Evolutionary conservation across 768 basidiomycete species (phyloP), one percentile per base, ranked within the genome.

Genomic region (Lactifluus subvellereus): DNA sequence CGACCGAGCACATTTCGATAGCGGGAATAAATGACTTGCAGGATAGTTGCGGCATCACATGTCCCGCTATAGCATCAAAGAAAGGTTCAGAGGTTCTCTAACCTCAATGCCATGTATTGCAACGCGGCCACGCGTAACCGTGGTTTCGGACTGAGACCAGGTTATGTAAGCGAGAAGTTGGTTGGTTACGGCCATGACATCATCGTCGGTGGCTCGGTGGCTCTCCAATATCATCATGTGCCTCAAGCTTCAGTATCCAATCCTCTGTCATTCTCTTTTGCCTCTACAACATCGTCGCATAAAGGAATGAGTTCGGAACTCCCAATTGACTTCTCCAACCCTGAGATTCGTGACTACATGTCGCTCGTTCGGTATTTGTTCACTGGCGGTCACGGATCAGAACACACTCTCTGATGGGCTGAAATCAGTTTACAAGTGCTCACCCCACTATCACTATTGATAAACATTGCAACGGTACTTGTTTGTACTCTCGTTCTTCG

Each of bases 371-470:
- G 89, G 77, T 81, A 42, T 2, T 16, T n/a, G 10, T n/a, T 2
- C 4, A 59, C 38, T 49, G 2, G 8, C 13, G 4, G 10, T 32
- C 11, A 4, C 18, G 7, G 9, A 53, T 47, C 10, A 6, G 51
- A 45, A 18, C 37, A 18, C 37, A 30, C 22, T 40, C 43, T 22
- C 18, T 60, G 52, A 61, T 33, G n/a, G 7, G 37, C 7, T 32
- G 43, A 57, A 33, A 60, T 1, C 64, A 82, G 89, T 52, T 80
- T 97, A 4, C 94, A 97, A 72, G 90, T 96, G 22, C 76, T 94
- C 51, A 93, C 93, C 0, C 94, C 94, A 0, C 77, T 96, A 1
- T 88, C 89, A 1, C 78, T 96, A 9, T 79, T 94, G 67, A 83
- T 94, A 61, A 89, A 89, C 70, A 84, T 95, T 48, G 88, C 86